Percentiles rank a stretch among this genome's conserved stretches.
Conservation (phyloP, 2,329 filamentous ascomycete species). For the Lachnum nothofagi region DNA sequence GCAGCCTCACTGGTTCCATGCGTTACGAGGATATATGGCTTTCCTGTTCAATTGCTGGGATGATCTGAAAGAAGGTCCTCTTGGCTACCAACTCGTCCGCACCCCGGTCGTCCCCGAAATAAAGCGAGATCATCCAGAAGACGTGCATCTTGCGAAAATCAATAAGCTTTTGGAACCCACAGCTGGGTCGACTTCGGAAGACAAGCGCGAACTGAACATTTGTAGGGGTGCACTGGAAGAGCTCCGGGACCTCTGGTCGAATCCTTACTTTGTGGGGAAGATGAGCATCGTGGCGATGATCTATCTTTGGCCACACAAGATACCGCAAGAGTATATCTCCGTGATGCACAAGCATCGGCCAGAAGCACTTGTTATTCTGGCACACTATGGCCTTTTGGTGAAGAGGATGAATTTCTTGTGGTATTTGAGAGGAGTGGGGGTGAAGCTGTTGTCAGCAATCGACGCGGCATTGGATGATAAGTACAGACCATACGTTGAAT, state of each 20-base stretch:
- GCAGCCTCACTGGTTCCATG: slow-evolving; percentile 17
- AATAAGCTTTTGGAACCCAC: slow-evolving; percentile 2
- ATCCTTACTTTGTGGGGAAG: slow-evolving; percentile 5
- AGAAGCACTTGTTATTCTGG: slow-evolving; percentile 21
- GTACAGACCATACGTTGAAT: slow-evolving; percentile 16
- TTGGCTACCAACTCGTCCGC: slow-evolving; percentile 4
- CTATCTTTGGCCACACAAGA: slow-evolving; percentile 13
- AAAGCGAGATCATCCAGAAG: slow-evolving; percentile 11
- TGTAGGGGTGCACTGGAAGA: slow-evolving; percentile 7
- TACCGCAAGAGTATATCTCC: slow-evolving; percentile 11
- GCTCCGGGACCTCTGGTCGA: slow-evolving; percentile 9
- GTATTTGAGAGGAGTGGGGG: slow-evolving; percentile 14
- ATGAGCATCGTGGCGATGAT: slow-evolving; percentile 7
- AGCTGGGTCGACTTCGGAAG: neutral
- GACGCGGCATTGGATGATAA: slow-evolving; percentile 4
- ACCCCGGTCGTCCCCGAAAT: neutral
- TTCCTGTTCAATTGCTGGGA: slow-evolving; percentile 8
- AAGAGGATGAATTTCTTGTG: slow-evolving; percentile 14
- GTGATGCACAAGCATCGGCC: slow-evolving; percentile 20
- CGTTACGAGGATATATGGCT: slow-evolving; percentile 6
- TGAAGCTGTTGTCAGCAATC: slow-evolving; percentile 10
- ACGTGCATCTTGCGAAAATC: slow-evolving; percentile 11
- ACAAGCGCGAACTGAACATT: slow-evolving; percentile 1
- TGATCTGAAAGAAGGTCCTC: slow-evolving; percentile 9
- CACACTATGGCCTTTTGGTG: slow-evolving; percentile 17